phyloP scores from a whole-genome alignment of 257 asterid species.

The Rhazya stricta region DNA sequence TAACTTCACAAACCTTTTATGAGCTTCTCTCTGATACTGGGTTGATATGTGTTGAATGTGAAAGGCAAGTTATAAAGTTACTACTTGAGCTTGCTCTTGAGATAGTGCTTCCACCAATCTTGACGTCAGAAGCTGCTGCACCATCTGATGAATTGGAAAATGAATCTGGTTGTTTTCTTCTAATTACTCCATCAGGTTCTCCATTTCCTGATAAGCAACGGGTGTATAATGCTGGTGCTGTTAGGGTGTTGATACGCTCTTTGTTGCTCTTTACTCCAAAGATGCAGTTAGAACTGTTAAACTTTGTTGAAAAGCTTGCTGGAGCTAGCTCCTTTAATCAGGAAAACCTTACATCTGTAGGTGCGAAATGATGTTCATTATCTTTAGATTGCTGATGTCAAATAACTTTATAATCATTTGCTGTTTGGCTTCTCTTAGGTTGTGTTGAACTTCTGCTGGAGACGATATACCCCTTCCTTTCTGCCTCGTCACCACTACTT shows the following conservation, averaged over 20 bases:
- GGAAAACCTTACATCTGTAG: constrained; percentile 94
- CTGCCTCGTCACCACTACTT: constrained; percentile 70
- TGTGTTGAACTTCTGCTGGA: constrained; percentile 97
- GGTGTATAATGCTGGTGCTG: constrained; percentile 86
- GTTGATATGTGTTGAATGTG: constrained; percentile 79
- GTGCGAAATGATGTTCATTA: constrained; percentile 42
- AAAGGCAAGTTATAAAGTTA: constrained; percentile 85
- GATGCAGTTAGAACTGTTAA: constrained; percentile 87
- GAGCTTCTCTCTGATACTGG: constrained; percentile 92
- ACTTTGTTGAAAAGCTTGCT: constrained; percentile 79
- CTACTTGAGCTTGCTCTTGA: constrained; percentile 91
- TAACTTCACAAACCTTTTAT: constrained; percentile 74
- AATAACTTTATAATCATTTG: constrained; percentile 17
- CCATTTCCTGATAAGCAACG: constrained; percentile 66
- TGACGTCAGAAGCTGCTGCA: constrained; percentile 52
- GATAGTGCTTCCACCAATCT: constrained; percentile 78
- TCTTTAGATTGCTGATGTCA: constrained; percentile 9
- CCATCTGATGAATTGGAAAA: constrained; percentile 36
- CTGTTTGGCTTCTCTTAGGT: constrained; percentile 46
- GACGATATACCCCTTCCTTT: constrained; percentile 81
- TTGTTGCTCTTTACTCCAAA: constrained; percentile 83
- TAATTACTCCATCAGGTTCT: constrained; percentile 63
- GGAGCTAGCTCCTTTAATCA: constrained; percentile 78
- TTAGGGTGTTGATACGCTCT: constrained; percentile 79
- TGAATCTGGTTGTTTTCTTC: constrained; percentile 55